phyloP scores from a whole-genome alignment of 768 basidiomycete genomes.

The Clitopilus hobsonii region DNA sequence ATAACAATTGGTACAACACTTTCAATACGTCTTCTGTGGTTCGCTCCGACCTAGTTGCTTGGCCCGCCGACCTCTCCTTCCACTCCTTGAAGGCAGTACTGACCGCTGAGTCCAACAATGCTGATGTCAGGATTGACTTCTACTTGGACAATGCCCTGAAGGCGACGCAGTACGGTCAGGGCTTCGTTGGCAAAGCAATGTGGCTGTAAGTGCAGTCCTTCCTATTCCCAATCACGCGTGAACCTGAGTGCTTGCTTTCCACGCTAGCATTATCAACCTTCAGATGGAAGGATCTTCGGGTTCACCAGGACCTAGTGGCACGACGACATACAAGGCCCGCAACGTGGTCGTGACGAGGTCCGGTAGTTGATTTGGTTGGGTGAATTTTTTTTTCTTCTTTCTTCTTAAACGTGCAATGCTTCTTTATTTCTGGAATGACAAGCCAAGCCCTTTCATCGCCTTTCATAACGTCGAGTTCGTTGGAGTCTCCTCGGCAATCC shows the following conservation, averaged over 20 bases:
- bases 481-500: not conserved
- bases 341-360: conserved; percentile 33
- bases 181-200: conserved; percentile 34
- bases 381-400: not conserved
- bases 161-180: conserved; percentile 33
- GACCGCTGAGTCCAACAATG: conserved; percentile 30
- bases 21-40: conserved; percentile 41
- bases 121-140: conserved; percentile 34
- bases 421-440: too few species aligned
- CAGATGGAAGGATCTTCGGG: conserved; percentile 47
- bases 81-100: conserved; percentile 37
- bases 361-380: conserved; percentile 17
- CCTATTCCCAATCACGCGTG: not conserved
- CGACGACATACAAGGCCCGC: conserved; percentile 37
- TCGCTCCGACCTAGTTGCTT: conserved; percentile 31
- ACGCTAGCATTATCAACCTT: conserved; percentile 35
- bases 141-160: conserved; percentile 32
- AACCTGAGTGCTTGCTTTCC: not conserved
- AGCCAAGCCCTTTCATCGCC: not conserved
- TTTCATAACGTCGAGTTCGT: not conserved
- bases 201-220: conserved; percentile 30
- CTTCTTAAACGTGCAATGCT: too few species aligned
- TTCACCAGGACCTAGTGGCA: conserved; percentile 34
- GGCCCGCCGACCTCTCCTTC: conserved; percentile 40
- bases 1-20: conserved; percentile 39